Evolutionary conservation across 192 early-diverging fungal genomes (phyloP).

Genomic region (Hyaloraphidium curvatum): DNA sequence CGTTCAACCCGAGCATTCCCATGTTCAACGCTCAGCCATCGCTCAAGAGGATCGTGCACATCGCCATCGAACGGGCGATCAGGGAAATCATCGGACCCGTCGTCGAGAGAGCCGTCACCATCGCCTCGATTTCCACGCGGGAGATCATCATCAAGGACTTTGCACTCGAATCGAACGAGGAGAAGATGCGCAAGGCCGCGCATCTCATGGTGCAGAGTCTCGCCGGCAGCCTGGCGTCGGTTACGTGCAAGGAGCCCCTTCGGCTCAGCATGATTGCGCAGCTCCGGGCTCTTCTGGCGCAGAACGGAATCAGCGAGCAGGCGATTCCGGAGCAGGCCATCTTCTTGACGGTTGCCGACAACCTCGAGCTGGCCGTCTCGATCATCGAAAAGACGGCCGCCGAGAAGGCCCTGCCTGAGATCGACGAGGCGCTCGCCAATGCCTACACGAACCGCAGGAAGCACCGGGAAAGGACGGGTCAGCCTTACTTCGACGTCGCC

Average conservation of each 20-base stretch:
- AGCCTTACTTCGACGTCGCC: conserved; percentile 78
- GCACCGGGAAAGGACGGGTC: conserved; percentile 58
- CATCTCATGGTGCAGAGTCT: conserved; percentile 90
- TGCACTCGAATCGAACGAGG: conserved; percentile 82
- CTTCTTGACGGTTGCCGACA: conserved; percentile 69
- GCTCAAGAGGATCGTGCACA: conserved; percentile 71
- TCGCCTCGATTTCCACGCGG: conserved; percentile 77
- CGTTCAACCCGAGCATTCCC: conserved; percentile 60
- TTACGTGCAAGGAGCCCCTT: conserved; percentile 83
- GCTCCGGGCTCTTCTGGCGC: conserved; percentile 42
- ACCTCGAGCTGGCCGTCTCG: conserved; percentile 82
- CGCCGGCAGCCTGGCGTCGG: conserved; percentile 64
- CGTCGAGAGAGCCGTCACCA: conserved; percentile 79
- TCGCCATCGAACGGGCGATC: conserved; percentile 76
- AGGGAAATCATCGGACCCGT: conserved; percentile 76
- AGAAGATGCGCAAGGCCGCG: conserved; percentile 79
- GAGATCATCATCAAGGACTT: conserved; percentile 93
- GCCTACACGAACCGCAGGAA: conserved; percentile 59
- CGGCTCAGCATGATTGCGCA: conserved; percentile 61
- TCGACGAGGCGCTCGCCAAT: conserved; percentile 58
- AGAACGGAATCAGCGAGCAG: conserved; percentile 62
- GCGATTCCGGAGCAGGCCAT: conserved; percentile 66
- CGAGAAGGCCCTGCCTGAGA: conserved; percentile 86
- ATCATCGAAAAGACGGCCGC: conserved; percentile 90
- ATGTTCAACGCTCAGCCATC: conserved; percentile 67